Percentiles rank a stretch among this genome's conserved stretches.
These are phyloP conservation scores for Coemansia sp. DNA, from an alignment of 192 early-diverging fungal species.

Conservation along the genomic window DNA sequence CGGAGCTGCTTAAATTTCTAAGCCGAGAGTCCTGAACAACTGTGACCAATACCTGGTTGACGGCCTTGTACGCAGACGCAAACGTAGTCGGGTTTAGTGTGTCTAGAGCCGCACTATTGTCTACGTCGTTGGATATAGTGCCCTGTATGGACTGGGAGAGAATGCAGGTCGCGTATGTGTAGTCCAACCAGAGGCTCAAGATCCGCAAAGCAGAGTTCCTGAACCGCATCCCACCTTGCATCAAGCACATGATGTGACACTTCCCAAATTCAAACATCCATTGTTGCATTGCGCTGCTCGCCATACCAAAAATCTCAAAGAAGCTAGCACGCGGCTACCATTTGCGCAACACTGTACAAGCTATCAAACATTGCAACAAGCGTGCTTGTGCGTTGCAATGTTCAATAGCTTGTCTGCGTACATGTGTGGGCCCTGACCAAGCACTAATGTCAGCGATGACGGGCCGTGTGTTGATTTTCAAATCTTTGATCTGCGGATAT, in stretches of 20 bases:
- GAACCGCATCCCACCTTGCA: conserved; percentile 14
- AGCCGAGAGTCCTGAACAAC: conserved; percentile 16
- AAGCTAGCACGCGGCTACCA: conserved; percentile 16
- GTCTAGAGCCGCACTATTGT: not conserved
- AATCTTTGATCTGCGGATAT: too few relatives aligned
- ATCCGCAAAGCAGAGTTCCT: conserved; percentile 17
- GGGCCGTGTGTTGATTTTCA: too few relatives aligned
- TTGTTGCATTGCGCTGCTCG: conserved; percentile 21
- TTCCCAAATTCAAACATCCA: conserved; percentile 34
- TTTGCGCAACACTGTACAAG: conserved; percentile 9
- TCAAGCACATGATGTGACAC: conserved; percentile 24
- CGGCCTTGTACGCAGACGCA: conserved; percentile 33
- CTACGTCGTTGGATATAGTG: not conserved
- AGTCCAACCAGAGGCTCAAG: conserved; percentile 31
- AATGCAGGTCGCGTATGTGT: conserved; percentile 22
- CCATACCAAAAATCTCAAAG: conserved; percentile 14
- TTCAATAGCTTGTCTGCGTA: conserved; percentile 18
- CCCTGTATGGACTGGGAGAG: conserved; percentile 5
- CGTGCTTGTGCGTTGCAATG: not conserved
- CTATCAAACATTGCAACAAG: conserved; percentile 32
- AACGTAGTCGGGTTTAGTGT: conserved; percentile 22
- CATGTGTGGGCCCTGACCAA: conserved; percentile 30
- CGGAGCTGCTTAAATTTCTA: conserved; percentile 11
- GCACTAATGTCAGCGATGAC: conserved; percentile 8
- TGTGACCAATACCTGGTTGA: conserved; percentile 19